These are phyloP conservation scores for Neoconidiobolus thromboides DNA, from an alignment of 371 early-diverging fungal species.

Conservation along the genomic window DNA sequence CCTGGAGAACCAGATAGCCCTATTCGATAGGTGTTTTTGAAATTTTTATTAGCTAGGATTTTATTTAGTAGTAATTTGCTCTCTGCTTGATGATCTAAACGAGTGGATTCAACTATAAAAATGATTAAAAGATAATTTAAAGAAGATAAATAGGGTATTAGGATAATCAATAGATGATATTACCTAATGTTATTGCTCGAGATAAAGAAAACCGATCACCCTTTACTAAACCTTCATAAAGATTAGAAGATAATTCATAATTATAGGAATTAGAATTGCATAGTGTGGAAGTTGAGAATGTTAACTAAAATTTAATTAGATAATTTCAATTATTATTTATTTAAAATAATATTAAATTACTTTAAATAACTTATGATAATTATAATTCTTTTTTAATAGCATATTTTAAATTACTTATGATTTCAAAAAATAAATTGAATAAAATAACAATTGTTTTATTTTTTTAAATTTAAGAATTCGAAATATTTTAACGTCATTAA, in stretches of 20 bases:
- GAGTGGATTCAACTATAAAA: constrained; percentile 30
- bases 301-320: too few relatives aligned
- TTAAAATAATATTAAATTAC: too few relatives aligned
- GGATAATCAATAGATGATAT: neutral
- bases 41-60: constrained; percentile 15
- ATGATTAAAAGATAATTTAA: neutral
- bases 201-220: constrained; percentile 25
- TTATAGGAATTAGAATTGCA: neutral
- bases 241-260: neutral
- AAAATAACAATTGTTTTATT: too few relatives aligned
- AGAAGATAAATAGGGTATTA: neutral
- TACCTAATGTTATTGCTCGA: constrained; percentile 41
- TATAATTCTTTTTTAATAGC: too few relatives aligned
- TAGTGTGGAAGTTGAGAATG: too few relatives aligned
- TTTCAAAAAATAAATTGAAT: too few relatives aligned
- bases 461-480: too few relatives aligned
- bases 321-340: too few relatives aligned
- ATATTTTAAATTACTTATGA: too few relatives aligned
- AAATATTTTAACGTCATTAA: too few relatives aligned
- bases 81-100: constrained; percentile 26
- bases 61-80: constrained; percentile 29
- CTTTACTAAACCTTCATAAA: neutral
- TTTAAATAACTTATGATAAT: too few relatives aligned
- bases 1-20: constrained; percentile 62
- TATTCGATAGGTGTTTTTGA: constrained; percentile 26